Percentiles rank a stretch among this genome's conserved stretches.
Evolutionary conservation across 2,329 filamentous ascomycete genomes (phyloP).

Genomic region (Colletotrichum truncatum): DNA sequence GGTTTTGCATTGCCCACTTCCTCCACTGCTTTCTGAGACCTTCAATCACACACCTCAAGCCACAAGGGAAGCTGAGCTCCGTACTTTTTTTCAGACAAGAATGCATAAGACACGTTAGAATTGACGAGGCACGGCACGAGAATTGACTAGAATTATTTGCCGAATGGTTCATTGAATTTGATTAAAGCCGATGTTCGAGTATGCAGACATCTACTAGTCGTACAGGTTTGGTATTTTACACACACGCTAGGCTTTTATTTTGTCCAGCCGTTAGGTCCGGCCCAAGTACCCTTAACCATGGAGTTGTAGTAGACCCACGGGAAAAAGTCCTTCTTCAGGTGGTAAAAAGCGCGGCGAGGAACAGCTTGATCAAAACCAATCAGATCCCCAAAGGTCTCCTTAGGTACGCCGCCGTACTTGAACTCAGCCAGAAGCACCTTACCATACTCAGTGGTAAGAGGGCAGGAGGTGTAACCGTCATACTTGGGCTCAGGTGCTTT

Average conservation of each 20-base stretch:
- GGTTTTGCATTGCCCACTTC: too few species aligned
- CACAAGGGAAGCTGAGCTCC: too few species aligned
- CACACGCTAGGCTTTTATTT: slow-evolving; percentile 6
- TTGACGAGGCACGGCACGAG: too few species aligned
- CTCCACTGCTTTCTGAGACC: too few species aligned
- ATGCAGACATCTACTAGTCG: too few species aligned
- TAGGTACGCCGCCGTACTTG: slow-evolving; percentile 70
- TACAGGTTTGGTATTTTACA: background rate
- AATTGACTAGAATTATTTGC: too few species aligned
- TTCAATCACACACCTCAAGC: too few species aligned
- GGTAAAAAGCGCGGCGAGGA: slow-evolving; percentile 66
- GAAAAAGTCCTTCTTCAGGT: slow-evolving; percentile 74
- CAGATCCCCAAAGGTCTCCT: slow-evolving; percentile 66
- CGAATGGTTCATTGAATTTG: too few species aligned
- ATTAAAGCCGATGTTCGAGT: too few species aligned
- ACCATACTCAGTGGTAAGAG: slow-evolving; percentile 63
- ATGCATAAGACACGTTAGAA: too few species aligned
- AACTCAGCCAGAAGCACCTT: slow-evolving; percentile 73
- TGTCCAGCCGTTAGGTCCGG: slow-evolving; percentile 63
- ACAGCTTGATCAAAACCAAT: slow-evolving; percentile 66
- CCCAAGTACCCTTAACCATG: slow-evolving; percentile 71
- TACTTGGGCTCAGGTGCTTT: slow-evolving; percentile 54
- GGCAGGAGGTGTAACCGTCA: slow-evolving; percentile 66
- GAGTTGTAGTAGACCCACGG: slow-evolving; percentile 71
- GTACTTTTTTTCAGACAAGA: too few species aligned